phyloP scores from a whole-genome alignment of 495 filamentous ascomycete genomes.

The Pseudevernia furfuracea region DNA sequence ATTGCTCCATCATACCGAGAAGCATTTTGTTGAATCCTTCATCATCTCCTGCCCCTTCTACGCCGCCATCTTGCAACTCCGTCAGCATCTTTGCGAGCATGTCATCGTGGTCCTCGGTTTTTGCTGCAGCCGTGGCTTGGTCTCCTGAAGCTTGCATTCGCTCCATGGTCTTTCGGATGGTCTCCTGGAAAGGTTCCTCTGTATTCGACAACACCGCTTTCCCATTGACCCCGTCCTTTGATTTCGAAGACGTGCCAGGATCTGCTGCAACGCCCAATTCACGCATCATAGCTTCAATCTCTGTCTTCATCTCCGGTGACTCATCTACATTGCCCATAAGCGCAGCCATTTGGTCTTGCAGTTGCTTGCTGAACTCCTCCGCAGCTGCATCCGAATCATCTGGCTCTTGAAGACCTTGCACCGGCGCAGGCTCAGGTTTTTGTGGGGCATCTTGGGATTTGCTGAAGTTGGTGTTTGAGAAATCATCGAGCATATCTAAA shows the following conservation, averaged over 20 bases:
- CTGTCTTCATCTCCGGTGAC: conserved; percentile 72
- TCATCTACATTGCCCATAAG: conserved; percentile 60
- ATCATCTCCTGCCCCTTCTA: conserved; percentile 58
- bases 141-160: conserved; percentile 84
- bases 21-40: conserved; percentile 90
- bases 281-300: conserved; percentile 79
- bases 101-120: conserved; percentile 61
- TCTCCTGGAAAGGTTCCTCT: conserved; percentile 71
- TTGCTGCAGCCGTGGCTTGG: conserved; percentile 69
- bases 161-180: conserved; percentile 84
- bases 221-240: conserved; percentile 1
- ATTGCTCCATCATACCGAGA: conserved; percentile 94
- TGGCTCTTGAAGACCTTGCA: conserved; percentile 43
- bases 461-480: conserved; percentile 48
- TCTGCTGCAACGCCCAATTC: conserved; percentile 53
- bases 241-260: conserved; percentile 24
- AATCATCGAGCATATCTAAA: conserved; percentile 85
- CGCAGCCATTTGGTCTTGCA: conserved; percentile 75
- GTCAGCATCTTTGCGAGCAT: conserved; percentile 80
- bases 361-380: conserved; percentile 70
- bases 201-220: conserved; percentile 20
- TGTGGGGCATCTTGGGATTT: conserved; percentile 18
- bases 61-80: conserved; percentile 60
- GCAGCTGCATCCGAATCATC: conserved; percentile 5
- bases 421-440: conserved; percentile 28